phyloP scores from a whole-genome alignment of 371 early-diverging fungal genomes.

The Actinomucor elegans region DNA sequence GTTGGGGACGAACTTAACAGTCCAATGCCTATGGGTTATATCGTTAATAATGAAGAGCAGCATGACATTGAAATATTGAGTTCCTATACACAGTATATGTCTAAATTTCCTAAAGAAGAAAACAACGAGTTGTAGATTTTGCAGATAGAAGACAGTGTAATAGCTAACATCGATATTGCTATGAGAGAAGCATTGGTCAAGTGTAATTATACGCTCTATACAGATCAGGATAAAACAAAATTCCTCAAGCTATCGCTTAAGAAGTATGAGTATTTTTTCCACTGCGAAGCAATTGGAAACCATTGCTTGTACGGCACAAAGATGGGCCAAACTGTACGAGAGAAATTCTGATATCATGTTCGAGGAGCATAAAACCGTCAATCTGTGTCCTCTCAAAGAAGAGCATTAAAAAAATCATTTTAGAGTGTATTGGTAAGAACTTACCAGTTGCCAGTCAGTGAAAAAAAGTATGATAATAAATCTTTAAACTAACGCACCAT shows the following conservation, averaged over 20 bases:
- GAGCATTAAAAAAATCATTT: conserved; percentile 12
- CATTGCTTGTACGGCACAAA: conserved; percentile 11
- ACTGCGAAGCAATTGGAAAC: conserved; percentile 10
- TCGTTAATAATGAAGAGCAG: conserved; percentile 18
- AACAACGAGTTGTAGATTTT: neutral
- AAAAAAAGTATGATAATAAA: too few relatives aligned
- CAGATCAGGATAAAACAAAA: conserved; percentile 13
- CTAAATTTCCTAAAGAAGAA: neutral
- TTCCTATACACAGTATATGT: conserved; percentile 13
- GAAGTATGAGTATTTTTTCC: conserved; percentile 8
- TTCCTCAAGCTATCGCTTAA: conserved; percentile 13
- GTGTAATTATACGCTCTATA: conserved; percentile 9
- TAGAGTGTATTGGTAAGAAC: conserved; percentile 11
- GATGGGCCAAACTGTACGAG: conserved; percentile 19
- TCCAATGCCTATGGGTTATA: conserved; percentile 24
- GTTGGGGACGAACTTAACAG: conserved; percentile 11
- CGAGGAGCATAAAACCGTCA: conserved; percentile 9
- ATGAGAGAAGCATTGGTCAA: conserved; percentile 12
- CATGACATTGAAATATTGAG: conserved; percentile 14
- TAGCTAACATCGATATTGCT: neutral
- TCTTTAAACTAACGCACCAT: too few relatives aligned
- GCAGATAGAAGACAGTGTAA: conserved; percentile 1
- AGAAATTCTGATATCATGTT: conserved; percentile 12
- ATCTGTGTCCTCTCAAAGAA: conserved; percentile 11
- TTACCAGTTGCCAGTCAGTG: conserved; percentile 13